These are phyloP conservation scores for Breviolum minutum DNA, from an alignment of 73 alveolate species.

Conservation along the genomic window DNA sequence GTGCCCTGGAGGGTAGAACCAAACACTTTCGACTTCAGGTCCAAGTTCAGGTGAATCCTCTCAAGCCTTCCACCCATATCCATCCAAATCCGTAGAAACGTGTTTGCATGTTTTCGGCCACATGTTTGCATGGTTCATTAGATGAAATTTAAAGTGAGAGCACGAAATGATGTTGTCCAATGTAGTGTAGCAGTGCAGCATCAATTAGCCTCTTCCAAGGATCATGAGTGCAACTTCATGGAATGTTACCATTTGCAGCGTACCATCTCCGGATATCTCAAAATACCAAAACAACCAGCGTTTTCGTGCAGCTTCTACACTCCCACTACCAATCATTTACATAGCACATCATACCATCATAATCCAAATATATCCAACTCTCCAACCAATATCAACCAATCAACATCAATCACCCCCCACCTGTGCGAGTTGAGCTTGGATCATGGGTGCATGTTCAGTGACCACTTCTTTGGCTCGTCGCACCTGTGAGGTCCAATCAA, in stretches of 20 bases:
- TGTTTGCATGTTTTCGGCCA: no score
- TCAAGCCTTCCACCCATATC: no score
- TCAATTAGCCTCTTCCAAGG: background rate
- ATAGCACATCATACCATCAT: background rate
- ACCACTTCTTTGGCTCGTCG: constrained; percentile 40
- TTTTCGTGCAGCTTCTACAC: background rate
- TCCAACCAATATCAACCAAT: background rate
- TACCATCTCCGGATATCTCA: background rate
- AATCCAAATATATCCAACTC: background rate
- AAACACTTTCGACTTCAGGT: no score
- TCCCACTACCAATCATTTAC: background rate
- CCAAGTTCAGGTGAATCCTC: no score
- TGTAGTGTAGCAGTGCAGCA: no score
- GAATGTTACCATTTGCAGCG: background rate
- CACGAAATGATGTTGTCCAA: no score
- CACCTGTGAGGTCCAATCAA: constrained; percentile 35
- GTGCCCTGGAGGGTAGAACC: no score
- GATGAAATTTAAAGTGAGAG: no score
- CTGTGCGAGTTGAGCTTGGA: constrained; percentile 28
- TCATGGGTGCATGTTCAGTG: constrained; percentile 16
- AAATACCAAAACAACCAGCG: background rate
- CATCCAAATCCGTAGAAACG: no score
- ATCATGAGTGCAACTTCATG: background rate
- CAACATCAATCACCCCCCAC: background rate
- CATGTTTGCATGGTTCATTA: no score